Percentiles rank a stretch among this genome's conserved stretches.
phyloP scores from a whole-genome alignment of 2,329 filamentous ascomycete genomes.

The Cadophora gregata region DNA sequence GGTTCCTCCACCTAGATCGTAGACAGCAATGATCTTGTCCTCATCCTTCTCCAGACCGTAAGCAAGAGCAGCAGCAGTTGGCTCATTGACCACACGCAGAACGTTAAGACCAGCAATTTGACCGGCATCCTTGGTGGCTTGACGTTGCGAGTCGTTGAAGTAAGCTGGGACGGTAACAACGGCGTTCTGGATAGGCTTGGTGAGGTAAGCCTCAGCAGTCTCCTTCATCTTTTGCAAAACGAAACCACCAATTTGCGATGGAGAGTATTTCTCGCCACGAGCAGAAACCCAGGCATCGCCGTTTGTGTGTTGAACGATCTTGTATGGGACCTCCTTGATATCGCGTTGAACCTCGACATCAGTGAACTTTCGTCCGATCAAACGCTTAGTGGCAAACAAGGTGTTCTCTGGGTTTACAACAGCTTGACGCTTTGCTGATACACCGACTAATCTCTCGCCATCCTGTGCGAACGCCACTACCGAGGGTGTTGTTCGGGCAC shows the following conservation, averaged over 20 bases:
- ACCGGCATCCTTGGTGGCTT: conserved; percentile 97
- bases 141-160: conserved; percentile 98
- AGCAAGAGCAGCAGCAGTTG: conserved; percentile 91
- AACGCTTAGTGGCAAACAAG: conserved; percentile 96
- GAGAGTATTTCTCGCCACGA: conserved; percentile 93
- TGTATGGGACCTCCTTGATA: conserved; percentile 97
- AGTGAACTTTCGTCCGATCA: conserved; percentile 97
- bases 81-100: conserved; percentile 97
- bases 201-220: conserved; percentile 91
- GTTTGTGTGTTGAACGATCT: conserved; percentile 96
- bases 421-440: conserved; percentile 96
- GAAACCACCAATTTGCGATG: conserved; percentile 97
- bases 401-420: conserved; percentile 99
- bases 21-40: conserved; percentile 90
- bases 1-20: conserved; percentile 97
- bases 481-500: conserved; percentile 89
- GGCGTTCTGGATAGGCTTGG: conserved; percentile 91
- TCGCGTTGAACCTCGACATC: conserved; percentile 94
- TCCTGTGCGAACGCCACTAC: conserved; percentile 96
- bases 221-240: conserved; percentile 99
- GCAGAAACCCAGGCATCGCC: conserved; percentile 96
- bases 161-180: conserved; percentile 97
- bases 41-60: conserved; percentile 96
- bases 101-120: conserved; percentile 96
- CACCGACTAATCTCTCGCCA: conserved; percentile 94